phyloP scores from a whole-genome alignment of 176 grass and related monocot species.

The Ensete ventricosum region DNA sequence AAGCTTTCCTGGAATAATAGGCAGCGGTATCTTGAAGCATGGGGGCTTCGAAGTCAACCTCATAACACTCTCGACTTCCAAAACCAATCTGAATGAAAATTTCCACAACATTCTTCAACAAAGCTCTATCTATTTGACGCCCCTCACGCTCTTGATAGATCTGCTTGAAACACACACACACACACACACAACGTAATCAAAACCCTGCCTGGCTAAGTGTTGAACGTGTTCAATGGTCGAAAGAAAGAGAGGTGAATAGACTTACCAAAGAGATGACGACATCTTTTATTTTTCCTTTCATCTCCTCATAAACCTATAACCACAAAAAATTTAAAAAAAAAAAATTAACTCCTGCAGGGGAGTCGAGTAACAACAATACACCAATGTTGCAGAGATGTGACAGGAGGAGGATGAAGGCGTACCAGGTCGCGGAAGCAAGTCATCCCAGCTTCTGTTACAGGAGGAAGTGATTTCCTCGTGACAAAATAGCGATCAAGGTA shows the following conservation, averaged over 20 bases:
- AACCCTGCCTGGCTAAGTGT: not conserved
- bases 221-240: not conserved
- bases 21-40: conserved; percentile 56
- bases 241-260: not conserved
- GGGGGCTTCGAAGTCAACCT: conserved; percentile 72
- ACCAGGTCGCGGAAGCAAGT: conserved; percentile 66
- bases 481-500: conserved; percentile 69
- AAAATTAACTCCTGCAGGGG: not conserved
- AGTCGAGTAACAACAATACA: not conserved
- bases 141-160: conserved; percentile 71
- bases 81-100: conserved; percentile 73
- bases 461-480: conserved; percentile 22
- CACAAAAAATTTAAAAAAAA: not conserved
- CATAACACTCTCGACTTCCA: conserved; percentile 43
- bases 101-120: conserved; percentile 73
- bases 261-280: conserved; percentile 75
- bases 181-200: not conserved
- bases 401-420: not conserved
- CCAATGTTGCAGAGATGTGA: not conserved
- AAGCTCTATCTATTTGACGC: conserved; percentile 57
- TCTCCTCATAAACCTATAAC: conserved; percentile 61
- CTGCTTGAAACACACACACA: conserved; percentile 10
- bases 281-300: conserved; percentile 71
- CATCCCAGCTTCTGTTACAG: conserved; percentile 50
- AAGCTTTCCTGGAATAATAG: conserved; percentile 73